phyloP scores from a whole-genome alignment of 345 rosid genomes.

The Citrus reticulata region DNA sequence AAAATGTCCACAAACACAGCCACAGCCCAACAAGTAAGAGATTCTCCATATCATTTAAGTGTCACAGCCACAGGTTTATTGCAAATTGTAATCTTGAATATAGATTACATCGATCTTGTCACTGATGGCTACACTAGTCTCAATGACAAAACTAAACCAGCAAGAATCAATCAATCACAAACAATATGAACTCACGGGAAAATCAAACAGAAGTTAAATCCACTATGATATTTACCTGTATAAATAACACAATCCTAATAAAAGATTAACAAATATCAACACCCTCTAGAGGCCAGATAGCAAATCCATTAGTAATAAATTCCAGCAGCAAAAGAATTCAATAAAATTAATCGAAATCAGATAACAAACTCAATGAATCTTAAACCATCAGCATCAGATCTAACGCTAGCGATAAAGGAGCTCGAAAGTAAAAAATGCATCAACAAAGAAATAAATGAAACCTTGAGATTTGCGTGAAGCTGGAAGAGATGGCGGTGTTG shows the following conservation, averaged over 20 bases:
- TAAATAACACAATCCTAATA: not conserved
- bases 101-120: not conserved
- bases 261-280: not conserved
- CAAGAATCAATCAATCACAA: not conserved
- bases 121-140: not conserved
- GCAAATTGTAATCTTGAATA: not conserved
- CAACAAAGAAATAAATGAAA: not conserved
- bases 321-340: too few species aligned
- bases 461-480: not conserved
- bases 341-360: not conserved
- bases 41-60: not conserved
- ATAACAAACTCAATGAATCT: not conserved
- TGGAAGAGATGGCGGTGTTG: too few species aligned
- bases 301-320: not conserved
- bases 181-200: not conserved
- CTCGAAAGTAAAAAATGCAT: not conserved
- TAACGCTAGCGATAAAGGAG: not conserved
- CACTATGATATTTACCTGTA: too few species aligned
- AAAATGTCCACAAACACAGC: not conserved
- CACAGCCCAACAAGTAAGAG: not conserved
- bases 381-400: not conserved
- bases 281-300: not conserved
- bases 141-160: not conserved
- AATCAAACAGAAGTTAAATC: not conserved
- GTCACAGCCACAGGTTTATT: not conserved